Percentiles rank a stretch among this genome's conserved stretches.
Conservation (phyloP, 176 grass and related monocot genomes). For the Pharus latifolius region DNA sequence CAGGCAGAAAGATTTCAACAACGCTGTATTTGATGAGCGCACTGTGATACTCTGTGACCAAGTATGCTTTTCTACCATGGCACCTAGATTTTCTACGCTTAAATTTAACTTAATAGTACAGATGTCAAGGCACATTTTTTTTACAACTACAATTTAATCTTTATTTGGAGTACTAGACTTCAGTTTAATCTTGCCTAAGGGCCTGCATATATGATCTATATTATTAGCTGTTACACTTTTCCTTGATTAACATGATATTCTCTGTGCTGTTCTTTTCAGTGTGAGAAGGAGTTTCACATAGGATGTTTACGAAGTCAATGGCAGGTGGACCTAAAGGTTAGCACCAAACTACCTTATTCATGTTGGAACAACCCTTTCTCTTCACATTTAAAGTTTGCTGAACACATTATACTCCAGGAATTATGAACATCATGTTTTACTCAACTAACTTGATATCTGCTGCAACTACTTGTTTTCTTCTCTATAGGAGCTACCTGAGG, state of each 20-base stretch:
- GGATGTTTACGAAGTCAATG: conserved; percentile 67
- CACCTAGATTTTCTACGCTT: conserved; percentile 5
- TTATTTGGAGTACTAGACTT: not conserved
- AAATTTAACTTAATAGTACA: not conserved
- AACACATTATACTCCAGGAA: not conserved
- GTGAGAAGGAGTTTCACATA: conserved; percentile 94
- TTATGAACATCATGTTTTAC: not conserved
- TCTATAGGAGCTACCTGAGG: conserved; percentile 81
- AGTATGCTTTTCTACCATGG: conserved; percentile 31
- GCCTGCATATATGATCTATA: not conserved
- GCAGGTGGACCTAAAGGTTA: conserved; percentile 59
- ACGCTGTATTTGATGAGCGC: conserved; percentile 83
- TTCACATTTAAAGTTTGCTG: not conserved
- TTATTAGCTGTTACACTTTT: not conserved
- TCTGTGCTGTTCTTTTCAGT: conserved; percentile 40
- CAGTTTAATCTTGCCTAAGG: not conserved
- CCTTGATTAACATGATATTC: conserved; percentile 10
- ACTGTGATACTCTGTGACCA: conserved; percentile 98
- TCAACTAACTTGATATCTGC: not conserved
- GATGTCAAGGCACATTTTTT: not conserved
- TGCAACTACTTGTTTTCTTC: not conserved
- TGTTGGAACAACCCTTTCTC: not conserved
- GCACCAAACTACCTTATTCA: not conserved
- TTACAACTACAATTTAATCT: not conserved
- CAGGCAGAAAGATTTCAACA: conserved; percentile 91